Evolutionary conservation across 176 grass and related monocot species (phyloP).

Genomic region (Chrysopogon serrulatus): DNA sequence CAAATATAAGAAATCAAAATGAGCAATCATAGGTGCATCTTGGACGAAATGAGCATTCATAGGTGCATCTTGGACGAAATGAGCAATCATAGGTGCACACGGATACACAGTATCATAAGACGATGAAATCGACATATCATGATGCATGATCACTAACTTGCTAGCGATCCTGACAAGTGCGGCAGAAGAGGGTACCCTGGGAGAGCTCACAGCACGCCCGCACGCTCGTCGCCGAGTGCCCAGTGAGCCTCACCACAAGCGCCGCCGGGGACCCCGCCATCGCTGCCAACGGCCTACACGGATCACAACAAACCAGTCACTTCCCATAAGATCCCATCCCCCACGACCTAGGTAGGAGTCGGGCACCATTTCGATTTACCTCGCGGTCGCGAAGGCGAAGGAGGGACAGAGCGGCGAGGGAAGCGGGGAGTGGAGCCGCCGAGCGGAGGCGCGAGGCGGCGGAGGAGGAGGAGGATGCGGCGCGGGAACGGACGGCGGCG

Average conservation of each 20-base stretch:
- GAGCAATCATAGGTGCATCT: too few relatives aligned
- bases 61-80: background rate
- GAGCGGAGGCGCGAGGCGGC: constrained; percentile 14
- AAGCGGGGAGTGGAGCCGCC: background rate
- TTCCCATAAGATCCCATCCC: background rate
- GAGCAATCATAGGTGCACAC: background rate
- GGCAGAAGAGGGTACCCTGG: constrained; percentile 93
- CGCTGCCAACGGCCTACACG: constrained; percentile 52
- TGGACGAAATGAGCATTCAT: too few relatives aligned
- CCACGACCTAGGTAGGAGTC: background rate
- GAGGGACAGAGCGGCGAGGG: constrained; percentile 12
- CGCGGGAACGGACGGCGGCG: constrained; percentile 33
- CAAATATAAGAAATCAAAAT: background rate
- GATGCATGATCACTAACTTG: constrained; percentile 57
- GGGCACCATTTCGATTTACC: constrained; percentile 28
- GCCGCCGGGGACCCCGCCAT: constrained; percentile 46
- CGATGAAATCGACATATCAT: background rate
- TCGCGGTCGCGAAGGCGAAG: constrained; percentile 37
- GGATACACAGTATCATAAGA: background rate
- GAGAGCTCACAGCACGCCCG: constrained; percentile 88
- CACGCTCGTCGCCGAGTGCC: constrained; percentile 52
- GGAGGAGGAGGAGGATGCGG: background rate
- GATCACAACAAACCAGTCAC: background rate
- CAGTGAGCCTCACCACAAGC: constrained; percentile 51
- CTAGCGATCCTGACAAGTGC: constrained; percentile 99